These are phyloP conservation scores for Amaranthus cruentus DNA, from an alignment of 148 eudicot species.

Conservation along the genomic window DNA sequence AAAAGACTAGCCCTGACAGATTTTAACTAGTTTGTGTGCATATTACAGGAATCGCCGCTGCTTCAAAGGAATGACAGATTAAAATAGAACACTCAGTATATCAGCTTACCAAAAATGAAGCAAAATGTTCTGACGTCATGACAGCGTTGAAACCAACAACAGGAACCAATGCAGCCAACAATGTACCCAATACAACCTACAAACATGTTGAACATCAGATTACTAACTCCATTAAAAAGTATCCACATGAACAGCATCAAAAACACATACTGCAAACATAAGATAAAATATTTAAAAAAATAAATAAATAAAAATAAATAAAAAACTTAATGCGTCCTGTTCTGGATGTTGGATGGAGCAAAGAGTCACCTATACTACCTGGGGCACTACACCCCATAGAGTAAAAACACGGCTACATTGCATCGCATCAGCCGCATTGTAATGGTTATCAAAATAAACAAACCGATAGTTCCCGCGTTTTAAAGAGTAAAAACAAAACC, in stretches of 20 bases:
- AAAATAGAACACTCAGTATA: not conserved
- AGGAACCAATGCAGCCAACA: slow-evolving; percentile 92
- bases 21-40: not conserved
- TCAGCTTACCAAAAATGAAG: slow-evolving; percentile 81
- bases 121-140: slow-evolving; percentile 97
- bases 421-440: too few relatives aligned
- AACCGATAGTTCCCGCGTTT: too few relatives aligned
- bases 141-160: slow-evolving; percentile 99
- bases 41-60: not conserved
- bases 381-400: too few relatives aligned
- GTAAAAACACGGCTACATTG: too few relatives aligned
- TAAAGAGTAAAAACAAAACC: too few relatives aligned
- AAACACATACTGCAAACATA: not conserved
- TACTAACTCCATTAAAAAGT: not conserved
- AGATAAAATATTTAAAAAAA: too few relatives aligned
- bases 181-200: slow-evolving; percentile 95
- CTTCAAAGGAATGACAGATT: not conserved
- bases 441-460: too few relatives aligned
- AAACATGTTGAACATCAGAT: slow-evolving; percentile 19
- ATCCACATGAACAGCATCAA: slow-evolving; percentile 1
- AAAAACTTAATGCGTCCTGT: too few relatives aligned
- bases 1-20: too few relatives aligned
- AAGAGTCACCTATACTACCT: not conserved
- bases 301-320: too few relatives aligned
- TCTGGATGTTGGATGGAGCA: not conserved